Base-by-base conservation (phyloP, 1,284 basidiomycete species). In the Erythrobasidium hasegawianum region DNA sequence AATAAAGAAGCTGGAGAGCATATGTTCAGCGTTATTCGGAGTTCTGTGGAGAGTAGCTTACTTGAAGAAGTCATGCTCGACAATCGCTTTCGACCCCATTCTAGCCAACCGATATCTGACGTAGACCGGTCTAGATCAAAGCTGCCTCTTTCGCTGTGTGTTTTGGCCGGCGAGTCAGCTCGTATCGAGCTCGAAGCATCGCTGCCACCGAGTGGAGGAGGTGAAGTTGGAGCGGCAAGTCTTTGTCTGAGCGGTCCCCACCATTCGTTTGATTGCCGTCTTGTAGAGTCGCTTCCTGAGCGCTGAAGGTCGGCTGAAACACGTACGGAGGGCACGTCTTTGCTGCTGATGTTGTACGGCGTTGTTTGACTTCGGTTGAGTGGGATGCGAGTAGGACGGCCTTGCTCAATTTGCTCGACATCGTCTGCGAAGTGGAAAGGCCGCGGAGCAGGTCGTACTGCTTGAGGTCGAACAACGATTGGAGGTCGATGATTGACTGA, bases 11-110 rank as follows among this genome's bases (percentile, higher is more conserved):
- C 61, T 64, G 22, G 1, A n/a, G 16, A 33, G 11, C 24, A 16
- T 2, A 14, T 7, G 2, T 1, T 50, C 43, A 61, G 38, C 50
- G 27, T 40, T 11, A 53, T 20, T 18, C 1, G 11, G 1, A 11
- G 29, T 13, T 1, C 16, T 1, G 11, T 7, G 33, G n/a, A 2
- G 11, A 49, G 41, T 8, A 29, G 45, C 62, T 65, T 29, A 65
- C 62, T 65, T 16, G 62, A 49, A 20, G 62, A 65, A 5, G 62
- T 58, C 62, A 65, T 65, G 62, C 62, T 65, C 47, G 62, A 65
- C 27, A 65, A 40, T n/a, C 62, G 41, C 38, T 45, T 65, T 40
- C 62, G 7, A 16, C 62, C 62, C 62, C 62, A 65, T 53, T 65
- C 62, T 29, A 65, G 24, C 62, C 62, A 65, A 1, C 62, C 62